Evolutionary conservation across 176 grass and related monocot genomes (phyloP).

Genomic region (Aechmea fasciata): DNA sequence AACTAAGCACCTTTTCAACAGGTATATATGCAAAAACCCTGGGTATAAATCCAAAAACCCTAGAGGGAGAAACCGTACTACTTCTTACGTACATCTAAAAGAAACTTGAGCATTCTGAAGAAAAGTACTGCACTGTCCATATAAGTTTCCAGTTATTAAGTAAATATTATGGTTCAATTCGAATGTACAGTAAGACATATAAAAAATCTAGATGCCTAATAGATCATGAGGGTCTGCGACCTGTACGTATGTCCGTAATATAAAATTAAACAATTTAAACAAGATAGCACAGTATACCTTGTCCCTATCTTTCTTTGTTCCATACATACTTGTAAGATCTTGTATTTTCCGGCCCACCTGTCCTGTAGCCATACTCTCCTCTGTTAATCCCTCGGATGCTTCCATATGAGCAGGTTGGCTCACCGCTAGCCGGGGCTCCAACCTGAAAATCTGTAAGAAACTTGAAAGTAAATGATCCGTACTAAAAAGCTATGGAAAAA

Average conservation of each 20-base stretch:
- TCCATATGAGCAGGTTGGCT: constrained; percentile 33
- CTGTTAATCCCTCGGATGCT: constrained; percentile 36
- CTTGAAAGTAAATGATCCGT: constrained; percentile 20
- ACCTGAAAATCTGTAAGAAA: constrained; percentile 64
- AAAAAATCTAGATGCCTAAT: not conserved
- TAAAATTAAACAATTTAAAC: not conserved
- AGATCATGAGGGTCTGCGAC: not conserved
- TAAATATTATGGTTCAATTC: too few relatives aligned
- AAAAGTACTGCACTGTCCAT: too few relatives aligned
- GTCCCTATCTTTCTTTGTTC: constrained; percentile 52
- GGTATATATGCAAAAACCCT: too few relatives aligned
- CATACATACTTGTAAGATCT: constrained; percentile 47
- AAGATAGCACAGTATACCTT: constrained; percentile 28
- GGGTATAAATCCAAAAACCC: too few relatives aligned
- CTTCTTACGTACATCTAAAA: too few relatives aligned
- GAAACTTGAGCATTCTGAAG: too few relatives aligned
- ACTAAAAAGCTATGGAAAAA: not conserved
- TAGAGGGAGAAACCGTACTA: too few relatives aligned
- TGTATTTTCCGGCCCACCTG: constrained; percentile 39
- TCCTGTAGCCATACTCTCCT: constrained; percentile 29
- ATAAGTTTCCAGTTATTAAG: too few relatives aligned
- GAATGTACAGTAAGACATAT: not conserved
- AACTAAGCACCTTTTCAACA: too few relatives aligned
- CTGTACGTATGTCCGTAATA: not conserved
- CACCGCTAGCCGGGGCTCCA: constrained; percentile 46